Evolutionary conservation across 805 yeast genomes (phyloP).

Genomic region (Lipomyces mesembrius): DNA sequence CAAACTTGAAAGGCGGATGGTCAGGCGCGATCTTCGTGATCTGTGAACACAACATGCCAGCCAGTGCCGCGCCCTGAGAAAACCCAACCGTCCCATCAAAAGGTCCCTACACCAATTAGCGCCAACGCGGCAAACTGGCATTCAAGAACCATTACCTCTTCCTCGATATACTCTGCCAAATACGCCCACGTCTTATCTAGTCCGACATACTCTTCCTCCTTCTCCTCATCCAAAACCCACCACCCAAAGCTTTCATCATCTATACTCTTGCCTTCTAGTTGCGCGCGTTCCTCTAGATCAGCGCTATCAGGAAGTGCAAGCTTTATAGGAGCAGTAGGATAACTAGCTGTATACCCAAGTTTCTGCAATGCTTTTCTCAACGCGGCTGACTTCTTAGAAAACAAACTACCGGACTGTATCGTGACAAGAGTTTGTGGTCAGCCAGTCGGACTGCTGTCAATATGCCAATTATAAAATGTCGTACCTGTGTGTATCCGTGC

Average conservation of each 20-base stretch:
- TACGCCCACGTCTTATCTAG: constrained; percentile 54
- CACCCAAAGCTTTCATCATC: constrained; percentile 47
- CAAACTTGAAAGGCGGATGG: constrained; percentile 67
- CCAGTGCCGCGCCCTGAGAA: constrained; percentile 92
- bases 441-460: background rate
- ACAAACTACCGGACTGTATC: constrained; percentile 68
- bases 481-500: constrained; percentile 70
- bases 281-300: constrained; percentile 51
- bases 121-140: constrained; percentile 73
- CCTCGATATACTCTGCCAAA: constrained; percentile 58
- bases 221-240: constrained; percentile 47
- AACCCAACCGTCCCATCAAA: constrained; percentile 89
- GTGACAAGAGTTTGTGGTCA: background rate
- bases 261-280: constrained; percentile 52
- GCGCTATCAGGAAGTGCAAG: constrained; percentile 77
- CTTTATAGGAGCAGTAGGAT: constrained; percentile 79
- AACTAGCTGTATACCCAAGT: constrained; percentile 72
- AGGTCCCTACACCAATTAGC: constrained; percentile 59
- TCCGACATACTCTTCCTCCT: constrained; percentile 45
- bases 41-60: constrained; percentile 67
- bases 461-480: background rate
- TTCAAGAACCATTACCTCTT: constrained; percentile 67
- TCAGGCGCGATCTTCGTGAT: constrained; percentile 59
- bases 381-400: constrained; percentile 88
- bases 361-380: constrained; percentile 71